Evolutionary conservation across 495 filamentous ascomycete species (phyloP), one percentile per base, ranked within the genome.

Genomic region (Trichoderma gamsii): DNA sequence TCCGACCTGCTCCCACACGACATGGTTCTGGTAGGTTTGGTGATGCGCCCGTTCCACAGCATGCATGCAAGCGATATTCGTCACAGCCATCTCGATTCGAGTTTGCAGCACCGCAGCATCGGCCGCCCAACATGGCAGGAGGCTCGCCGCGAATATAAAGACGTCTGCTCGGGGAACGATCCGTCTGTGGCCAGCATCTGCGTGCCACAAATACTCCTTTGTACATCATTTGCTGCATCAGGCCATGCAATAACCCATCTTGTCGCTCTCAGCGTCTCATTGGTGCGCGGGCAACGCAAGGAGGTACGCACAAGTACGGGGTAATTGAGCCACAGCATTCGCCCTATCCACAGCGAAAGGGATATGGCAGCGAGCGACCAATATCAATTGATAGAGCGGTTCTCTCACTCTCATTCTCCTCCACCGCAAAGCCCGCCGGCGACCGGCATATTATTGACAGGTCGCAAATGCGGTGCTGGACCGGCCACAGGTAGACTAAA

Each of bases 11-110:
- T 29, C 8, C 35, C 35, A 38, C 3, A 61, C 27, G 56, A 13
- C 56, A 13, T 61, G 56, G 56, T 52, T 9, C 18, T n/a, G 49
- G 49, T 52, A n/a, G 49, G 49, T 52, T 61, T 32, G 56, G 27
- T 27, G 27, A 32, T 61, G 56, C 56, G 56, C 56, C 56, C 27
- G 56, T 61, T 61, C 27, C 56, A 61, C 56, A 61, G 9, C 56
- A 32, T 61, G 56, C 27, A 29, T 32, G 56, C 56, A 61, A 32
- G 23, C 56, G 27, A 32, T 32, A 61, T 61, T 61, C 56, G 49
- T 61, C 56, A 61, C 56, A 23, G 27, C 56, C n/a, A 21, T 61
- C 56, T 25, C 56, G 23, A 61, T 25, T 2, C 23, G 11, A 61
- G n/a, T 18, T 32, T 32, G 56, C 27, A n/a, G 15, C 44, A n/a